These are phyloP conservation scores for Willaertia magna DNA, from an alignment of 208 protist species.

Conservation along the genomic window DNA sequence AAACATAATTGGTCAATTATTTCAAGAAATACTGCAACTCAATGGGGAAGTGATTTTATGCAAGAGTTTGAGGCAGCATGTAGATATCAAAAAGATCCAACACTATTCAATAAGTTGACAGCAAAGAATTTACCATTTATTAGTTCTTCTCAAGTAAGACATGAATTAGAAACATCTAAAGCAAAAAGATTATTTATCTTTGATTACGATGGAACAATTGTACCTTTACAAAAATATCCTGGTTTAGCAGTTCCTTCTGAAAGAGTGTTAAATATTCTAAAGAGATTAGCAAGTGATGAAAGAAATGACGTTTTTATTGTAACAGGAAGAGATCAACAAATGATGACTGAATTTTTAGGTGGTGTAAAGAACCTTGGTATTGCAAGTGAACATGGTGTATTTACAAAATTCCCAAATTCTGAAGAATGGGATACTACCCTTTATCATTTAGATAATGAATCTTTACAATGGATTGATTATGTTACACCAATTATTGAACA, in stretches of 20 bases:
- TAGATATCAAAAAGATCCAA: neutral
- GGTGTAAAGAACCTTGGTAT: neutral
- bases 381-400: constrained; percentile 23
- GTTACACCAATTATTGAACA: constrained; percentile 21
- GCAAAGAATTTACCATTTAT: neutral
- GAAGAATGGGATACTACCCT: neutral
- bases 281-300: constrained; percentile 13
- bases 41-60: constrained; percentile 27
- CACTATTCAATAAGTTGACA: neutral
- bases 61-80: constrained; percentile 15
- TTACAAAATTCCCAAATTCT: constrained; percentile 3
- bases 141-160: too few species aligned
- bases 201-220: constrained; percentile 26
- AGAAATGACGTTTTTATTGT: constrained; percentile 33
- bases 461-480: constrained; percentile 15
- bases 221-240: neutral
- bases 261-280: constrained; percentile 21
- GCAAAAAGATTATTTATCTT: constrained; percentile 20
- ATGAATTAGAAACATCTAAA: constrained; percentile 1
- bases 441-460: neutral
- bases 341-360: constrained; percentile 19
- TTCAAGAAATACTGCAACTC: constrained; percentile 16
- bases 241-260: neutral
- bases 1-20: constrained; percentile 30
- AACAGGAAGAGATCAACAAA: constrained; percentile 22